These are phyloP conservation scores for Ottelia alismoides DNA, from an alignment of 106 monocot species.

Conservation along the genomic window DNA sequence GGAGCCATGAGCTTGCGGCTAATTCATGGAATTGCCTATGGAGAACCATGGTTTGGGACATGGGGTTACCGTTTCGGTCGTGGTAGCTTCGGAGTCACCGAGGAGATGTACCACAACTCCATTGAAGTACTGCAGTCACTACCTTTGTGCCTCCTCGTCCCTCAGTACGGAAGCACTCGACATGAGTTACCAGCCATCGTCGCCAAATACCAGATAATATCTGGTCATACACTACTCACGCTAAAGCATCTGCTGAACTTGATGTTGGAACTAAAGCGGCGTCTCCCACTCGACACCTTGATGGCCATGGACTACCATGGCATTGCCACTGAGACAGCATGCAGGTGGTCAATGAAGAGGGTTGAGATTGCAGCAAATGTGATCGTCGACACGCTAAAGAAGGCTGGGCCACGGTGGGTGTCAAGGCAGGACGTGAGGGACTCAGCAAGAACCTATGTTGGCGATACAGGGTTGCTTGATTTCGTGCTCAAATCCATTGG, in stretches of 20 bases:
- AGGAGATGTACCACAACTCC: constrained; percentile 44
- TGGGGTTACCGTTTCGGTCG: constrained; percentile 71
- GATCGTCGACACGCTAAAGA: constrained; percentile 54
- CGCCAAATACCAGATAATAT: constrained; percentile 49
- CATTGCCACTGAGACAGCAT: constrained; percentile 32
- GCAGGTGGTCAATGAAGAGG: constrained; percentile 76
- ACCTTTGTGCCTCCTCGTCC: constrained; percentile 52
- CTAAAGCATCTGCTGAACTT: constrained; percentile 56
- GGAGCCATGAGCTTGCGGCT: constrained; percentile 65
- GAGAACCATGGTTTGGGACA: constrained; percentile 65
- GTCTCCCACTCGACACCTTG: constrained; percentile 30
- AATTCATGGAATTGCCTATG: constrained; percentile 62
- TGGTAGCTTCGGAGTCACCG: constrained; percentile 54
- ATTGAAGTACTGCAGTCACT: constrained; percentile 36
- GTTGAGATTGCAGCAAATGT: constrained; percentile 84
- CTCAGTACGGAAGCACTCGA: constrained; percentile 17
- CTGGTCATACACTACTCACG: constrained; percentile 23
- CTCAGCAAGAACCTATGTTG: constrained; percentile 56
- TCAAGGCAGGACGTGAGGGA: constrained; percentile 83
- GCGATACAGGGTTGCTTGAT: constrained; percentile 80
- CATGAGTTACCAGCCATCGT: constrained; percentile 32
- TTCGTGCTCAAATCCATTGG: constrained; percentile 79
- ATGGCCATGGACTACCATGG: constrained; percentile 42
- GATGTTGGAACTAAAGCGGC: constrained; percentile 51
- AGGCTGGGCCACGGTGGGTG: constrained; percentile 45